Evolutionary conservation across 2,329 filamentous ascomycete species (phyloP).

Genomic region (Cryphonectria naterciae): DNA sequence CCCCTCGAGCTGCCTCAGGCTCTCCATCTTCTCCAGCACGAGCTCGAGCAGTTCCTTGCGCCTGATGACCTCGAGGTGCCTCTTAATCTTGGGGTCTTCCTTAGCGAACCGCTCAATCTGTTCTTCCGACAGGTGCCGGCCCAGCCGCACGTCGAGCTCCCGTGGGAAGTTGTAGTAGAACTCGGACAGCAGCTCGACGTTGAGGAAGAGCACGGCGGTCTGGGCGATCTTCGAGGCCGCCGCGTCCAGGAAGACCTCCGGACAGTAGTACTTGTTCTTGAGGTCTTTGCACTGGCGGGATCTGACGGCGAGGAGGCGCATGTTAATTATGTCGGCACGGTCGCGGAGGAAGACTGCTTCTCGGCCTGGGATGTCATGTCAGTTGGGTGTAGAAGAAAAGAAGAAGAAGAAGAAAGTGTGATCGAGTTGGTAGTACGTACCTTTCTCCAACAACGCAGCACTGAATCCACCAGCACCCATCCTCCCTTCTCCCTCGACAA

Average conservation of each 20-base stretch:
- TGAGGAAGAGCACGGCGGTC: conserved; percentile 94
- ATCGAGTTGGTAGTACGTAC: conserved; percentile 51
- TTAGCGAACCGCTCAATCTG: conserved; percentile 90
- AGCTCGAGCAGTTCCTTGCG: conserved; percentile 92
- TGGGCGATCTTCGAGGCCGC: conserved; percentile 93
- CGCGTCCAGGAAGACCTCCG: conserved; percentile 96
- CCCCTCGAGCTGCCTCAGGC: conserved; percentile 80
- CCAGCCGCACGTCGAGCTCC: conserved; percentile 84
- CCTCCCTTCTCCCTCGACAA: conserved; percentile 79
- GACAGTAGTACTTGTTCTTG: conserved; percentile 95
- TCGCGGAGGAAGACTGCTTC: conserved; percentile 95
- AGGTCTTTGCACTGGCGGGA: conserved; percentile 84
- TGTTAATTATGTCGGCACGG: conserved; percentile 84
- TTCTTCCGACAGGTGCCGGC: conserved; percentile 74
- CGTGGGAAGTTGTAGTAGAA: conserved; percentile 98
- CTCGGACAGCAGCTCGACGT: conserved; percentile 93
- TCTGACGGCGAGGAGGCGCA: conserved; percentile 85
- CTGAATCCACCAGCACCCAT: conserved; percentile 94
- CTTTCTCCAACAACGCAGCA: conserved; percentile 79
- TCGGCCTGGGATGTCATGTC: conserved; percentile 62
- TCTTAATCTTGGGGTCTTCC: conserved; percentile 87
- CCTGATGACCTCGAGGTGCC: conserved; percentile 88
- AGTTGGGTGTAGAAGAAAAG: conserved; percentile 36
- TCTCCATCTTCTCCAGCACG: conserved; percentile 94
- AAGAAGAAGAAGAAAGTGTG: neutral